Conservation (phyloP, 2,329 filamentous ascomycete species). For the Trichoderma simmonsii region DNA sequence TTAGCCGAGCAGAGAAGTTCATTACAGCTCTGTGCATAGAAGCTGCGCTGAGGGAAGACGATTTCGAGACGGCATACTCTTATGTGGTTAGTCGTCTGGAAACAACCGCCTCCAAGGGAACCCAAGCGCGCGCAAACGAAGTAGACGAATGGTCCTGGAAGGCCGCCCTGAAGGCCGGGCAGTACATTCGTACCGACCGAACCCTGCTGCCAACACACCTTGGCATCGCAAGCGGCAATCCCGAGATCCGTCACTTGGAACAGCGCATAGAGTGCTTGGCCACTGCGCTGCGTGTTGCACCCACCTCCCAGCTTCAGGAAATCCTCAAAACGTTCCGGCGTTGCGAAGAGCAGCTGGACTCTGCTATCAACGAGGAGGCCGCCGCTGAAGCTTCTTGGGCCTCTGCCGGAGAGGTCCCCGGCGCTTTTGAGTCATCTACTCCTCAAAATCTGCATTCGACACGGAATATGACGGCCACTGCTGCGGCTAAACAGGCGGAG, state of each 20-base stretch:
- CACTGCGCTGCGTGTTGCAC: slow-evolving; percentile 71
- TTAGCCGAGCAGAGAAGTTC: slow-evolving; percentile 55
- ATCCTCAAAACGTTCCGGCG: slow-evolving; percentile 72
- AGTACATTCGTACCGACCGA: slow-evolving; percentile 58
- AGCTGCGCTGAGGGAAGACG: slow-evolving; percentile 70
- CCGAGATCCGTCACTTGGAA: slow-evolving; percentile 68
- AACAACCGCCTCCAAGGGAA: slow-evolving; percentile 18
- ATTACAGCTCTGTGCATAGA: slow-evolving; percentile 79
- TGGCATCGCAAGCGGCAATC: slow-evolving; percentile 57
- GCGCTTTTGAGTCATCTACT: slow-evolving; percentile 44
- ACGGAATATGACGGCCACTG: slow-evolving; percentile 35
- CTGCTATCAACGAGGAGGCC: slow-evolving; percentile 62
- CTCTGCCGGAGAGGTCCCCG: slow-evolving; percentile 60
- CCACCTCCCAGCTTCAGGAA: slow-evolving; percentile 65
- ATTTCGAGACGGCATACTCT: slow-evolving; percentile 83
- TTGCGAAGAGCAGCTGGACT: slow-evolving; percentile 74
- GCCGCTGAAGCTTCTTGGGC: slow-evolving; percentile 70
- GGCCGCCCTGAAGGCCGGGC: slow-evolving; percentile 73
- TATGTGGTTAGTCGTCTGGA: slow-evolving; percentile 71
- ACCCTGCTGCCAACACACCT: slow-evolving; percentile 58
- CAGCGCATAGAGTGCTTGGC: slow-evolving; percentile 79
- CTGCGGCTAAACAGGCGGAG: slow-evolving; percentile 39
- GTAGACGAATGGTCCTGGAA: slow-evolving; percentile 72
- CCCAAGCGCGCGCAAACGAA: slow-evolving; percentile 7
- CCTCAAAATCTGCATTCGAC: slow-evolving; percentile 27